Evolutionary conservation across 805 yeast species (phyloP).

Genomic region (Metschnikowia bowlesiae): DNA sequence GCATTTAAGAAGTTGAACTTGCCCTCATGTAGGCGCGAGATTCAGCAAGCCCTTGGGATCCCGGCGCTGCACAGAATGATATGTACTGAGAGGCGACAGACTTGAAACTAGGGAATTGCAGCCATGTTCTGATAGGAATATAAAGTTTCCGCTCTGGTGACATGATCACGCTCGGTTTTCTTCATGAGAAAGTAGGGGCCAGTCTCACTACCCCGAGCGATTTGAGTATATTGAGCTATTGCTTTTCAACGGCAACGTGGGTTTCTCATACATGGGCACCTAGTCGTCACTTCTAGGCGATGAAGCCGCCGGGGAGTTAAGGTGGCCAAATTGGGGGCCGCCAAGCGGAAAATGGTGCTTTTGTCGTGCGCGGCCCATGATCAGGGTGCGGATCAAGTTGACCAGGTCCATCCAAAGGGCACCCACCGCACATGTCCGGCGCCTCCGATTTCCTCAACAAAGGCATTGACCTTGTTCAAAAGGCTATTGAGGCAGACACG

Average conservation of each 20-base stretch:
- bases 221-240: too few relatives aligned
- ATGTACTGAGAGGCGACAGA: not conserved
- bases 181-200: not conserved
- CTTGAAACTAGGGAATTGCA: not conserved
- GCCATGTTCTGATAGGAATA: not conserved
- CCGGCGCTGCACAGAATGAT: not conserved
- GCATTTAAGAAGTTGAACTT: not conserved
- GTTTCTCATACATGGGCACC: not conserved
- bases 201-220: too few relatives aligned
- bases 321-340: not conserved
- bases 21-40: not conserved
- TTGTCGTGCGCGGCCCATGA: not conserved
- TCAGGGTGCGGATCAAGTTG: slow-evolving; percentile 1
- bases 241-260: not conserved
- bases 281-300: not conserved
- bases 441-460: slow-evolving; percentile 74
- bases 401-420: not conserved
- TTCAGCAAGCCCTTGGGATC: not conserved
- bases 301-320: not conserved
- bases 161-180: too few relatives aligned
- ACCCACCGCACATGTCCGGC: slow-evolving; percentile 20
- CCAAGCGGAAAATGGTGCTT: not conserved
- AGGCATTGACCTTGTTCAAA: slow-evolving; percentile 92
- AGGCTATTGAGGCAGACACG: slow-evolving; percentile 91
- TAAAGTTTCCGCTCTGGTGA: not conserved